Base-by-base conservation (phyloP, 768 basidiomycete species). In the Mycena rosella region DNA sequence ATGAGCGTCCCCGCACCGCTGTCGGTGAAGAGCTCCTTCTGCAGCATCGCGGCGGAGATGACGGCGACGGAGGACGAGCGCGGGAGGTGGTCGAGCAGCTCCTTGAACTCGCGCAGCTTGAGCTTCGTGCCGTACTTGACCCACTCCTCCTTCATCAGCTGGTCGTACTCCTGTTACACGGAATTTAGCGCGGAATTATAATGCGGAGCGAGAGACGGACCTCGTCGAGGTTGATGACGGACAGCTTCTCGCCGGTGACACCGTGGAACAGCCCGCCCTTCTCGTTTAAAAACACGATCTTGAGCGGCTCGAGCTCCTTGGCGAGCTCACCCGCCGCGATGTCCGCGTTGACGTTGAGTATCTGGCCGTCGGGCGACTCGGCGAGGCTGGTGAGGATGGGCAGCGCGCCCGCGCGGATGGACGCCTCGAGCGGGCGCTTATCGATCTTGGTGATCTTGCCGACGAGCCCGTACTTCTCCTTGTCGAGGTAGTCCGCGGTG, bases 41-140 rank as follows among this genome's bases (percentile, higher is more conserved):
- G 98, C 42, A 99, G 87, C 73, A 90, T 89, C 68, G 94, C 86
- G 56, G 96, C 90, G 55, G 94, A 95, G 81, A 99, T 99, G 81
- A 99, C 96, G 72, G 98, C 97, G 57, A 99, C 98, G 42, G 96
- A 98, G 20, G 97, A 98, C 4, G 98, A 93, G 65, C 98, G 96
- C 18, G 98, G 98, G 69, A 99, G 95, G 82, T 96, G 92, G 77
- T 99, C 98, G 48, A 99, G 89, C 60, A 99, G 91, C 76, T 99
- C 98, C 82, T 99, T 99, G 87, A 99, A 98, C 79, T 99, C 97
- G 70, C 98, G 92, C 63, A 99, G 87, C 83, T 99, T 99, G 79
- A 99, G 93, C 81, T 99, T 99, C 70, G 97, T 99, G 67, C 97
- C 98, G 77, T 90, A 98, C 78, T 98, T 98, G 79, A 99, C 97